Base-by-base conservation (phyloP, 2,329 filamentous ascomycete genomes). In the Pseudonectria buxi region DNA sequence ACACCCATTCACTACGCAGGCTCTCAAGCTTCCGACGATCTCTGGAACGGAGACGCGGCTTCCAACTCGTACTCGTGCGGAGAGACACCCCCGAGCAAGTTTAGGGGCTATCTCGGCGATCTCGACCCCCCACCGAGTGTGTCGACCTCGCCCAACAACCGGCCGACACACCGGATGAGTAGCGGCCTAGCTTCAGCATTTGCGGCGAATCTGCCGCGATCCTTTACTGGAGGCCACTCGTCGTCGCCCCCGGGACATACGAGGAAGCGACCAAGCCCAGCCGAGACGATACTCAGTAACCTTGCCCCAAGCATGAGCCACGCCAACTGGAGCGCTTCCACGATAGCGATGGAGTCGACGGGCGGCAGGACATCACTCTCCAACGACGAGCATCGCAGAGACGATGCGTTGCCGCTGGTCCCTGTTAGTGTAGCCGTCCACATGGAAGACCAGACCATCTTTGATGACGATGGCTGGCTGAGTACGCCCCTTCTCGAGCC, bases 391-490 rank as follows among this genome's bases (percentile, higher is more conserved):
- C 56, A 56, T 14, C 62, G 62, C 12, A 59, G 61, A 32, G 71
- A 74, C 4, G 69, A 72, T 10, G 39, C 60, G 10, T 51, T 69
- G 4, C 60, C 67, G 7, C 54, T 73, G 41, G 63, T 76, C 3
- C 71, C 73, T 5, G 64, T 72, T 12, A 67, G 63, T 14, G 69
- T 77, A 5, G 63, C 66, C 2, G 63, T 81, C 6, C 63, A 66
- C 6, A 65, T 81, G 44, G 71, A 75, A 49, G 77, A 83, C 42
- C 76, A 79, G 43, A 68, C 70, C n/a, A 67, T 73, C 14, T 83
- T 83, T 46, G 80, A 83, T 44, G 78, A 83, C 34, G 79, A 83
- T 49, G 78, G 78, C 10, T 81, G 77, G 67, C 67, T 82, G 50
- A 69, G 65, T 14, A 67, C 70, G 3, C 72, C 79, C 4, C 58